These are phyloP conservation scores for Leccinum truebloodii DNA, from an alignment of 768 basidiomycete species.

Conservation along the genomic window DNA sequence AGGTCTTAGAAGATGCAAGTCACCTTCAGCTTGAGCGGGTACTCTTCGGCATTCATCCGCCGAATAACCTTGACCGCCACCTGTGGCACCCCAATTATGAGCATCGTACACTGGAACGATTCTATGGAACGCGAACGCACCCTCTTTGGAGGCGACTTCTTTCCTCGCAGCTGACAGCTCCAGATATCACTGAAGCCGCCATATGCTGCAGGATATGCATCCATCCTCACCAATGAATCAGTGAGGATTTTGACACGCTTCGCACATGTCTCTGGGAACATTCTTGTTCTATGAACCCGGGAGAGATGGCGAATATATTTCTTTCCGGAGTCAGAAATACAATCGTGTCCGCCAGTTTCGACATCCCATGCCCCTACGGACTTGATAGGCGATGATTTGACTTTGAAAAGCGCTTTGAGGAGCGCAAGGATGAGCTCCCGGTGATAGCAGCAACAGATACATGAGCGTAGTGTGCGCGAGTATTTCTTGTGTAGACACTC, in stretches of 20 bases:
- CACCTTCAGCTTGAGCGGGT: conserved; percentile 20
- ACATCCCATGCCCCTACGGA: not conserved
- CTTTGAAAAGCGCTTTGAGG: no score
- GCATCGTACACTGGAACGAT: not conserved
- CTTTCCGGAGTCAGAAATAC: not conserved
- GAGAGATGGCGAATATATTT: not conserved
- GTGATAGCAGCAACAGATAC: no score
- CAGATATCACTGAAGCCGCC: conserved; percentile 35
- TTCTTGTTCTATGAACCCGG: not conserved
- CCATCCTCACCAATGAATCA: conserved; percentile 8
- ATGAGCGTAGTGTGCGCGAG: not conserved
- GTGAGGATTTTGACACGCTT: conserved; percentile 19
- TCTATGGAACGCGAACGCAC: conserved; percentile 10
- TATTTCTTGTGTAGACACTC: not conserved
- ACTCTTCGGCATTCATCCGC: conserved; percentile 5
- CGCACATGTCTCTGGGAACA: not conserved
- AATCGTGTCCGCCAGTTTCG: conserved; percentile 5
- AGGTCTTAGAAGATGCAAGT: not conserved
- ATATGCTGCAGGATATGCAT: conserved; percentile 25
- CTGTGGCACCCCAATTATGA: conserved; percentile 5
- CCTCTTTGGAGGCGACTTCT: not conserved
- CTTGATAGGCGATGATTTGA: not conserved
- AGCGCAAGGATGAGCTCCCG: no score
- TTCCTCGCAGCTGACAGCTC: conserved; percentile 15
- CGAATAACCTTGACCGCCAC: conserved; percentile 33